Conservation (phyloP, 2,329 filamentous ascomycete genomes). For the Fusarium anthophilum region DNA sequence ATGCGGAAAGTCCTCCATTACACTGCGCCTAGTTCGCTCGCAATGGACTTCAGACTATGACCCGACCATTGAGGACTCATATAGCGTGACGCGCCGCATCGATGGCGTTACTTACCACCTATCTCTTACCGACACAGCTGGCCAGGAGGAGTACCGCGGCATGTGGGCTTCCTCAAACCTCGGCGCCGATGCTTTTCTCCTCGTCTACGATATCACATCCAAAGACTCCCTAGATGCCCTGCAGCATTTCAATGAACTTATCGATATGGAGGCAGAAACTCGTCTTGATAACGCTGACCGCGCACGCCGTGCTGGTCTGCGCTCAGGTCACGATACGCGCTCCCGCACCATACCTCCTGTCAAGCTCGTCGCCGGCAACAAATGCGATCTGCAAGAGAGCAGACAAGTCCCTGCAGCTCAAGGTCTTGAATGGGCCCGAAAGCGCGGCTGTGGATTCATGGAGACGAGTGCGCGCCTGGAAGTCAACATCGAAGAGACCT, state of each 20-base stretch:
- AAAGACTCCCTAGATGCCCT: slow-evolving; percentile 74
- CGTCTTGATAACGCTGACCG: slow-evolving; percentile 69
- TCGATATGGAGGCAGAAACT: slow-evolving; percentile 83
- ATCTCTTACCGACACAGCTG: slow-evolving; percentile 82
- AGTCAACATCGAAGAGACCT: slow-evolving; percentile 91
- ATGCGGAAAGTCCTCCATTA: slow-evolving; percentile 87
- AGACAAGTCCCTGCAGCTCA: slow-evolving; percentile 74
- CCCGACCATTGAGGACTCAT: slow-evolving; percentile 85
- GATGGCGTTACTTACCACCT: slow-evolving; percentile 85
- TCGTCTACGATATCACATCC: slow-evolving; percentile 89
- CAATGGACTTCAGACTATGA: slow-evolving; percentile 88
- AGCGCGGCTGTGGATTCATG: slow-evolving; percentile 83
- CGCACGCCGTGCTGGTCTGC: slow-evolving; percentile 56
- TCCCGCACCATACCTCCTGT: slow-evolving; percentile 72
- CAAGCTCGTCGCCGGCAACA: slow-evolving; percentile 87
- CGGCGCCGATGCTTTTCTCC: slow-evolving; percentile 81
- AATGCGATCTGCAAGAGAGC: slow-evolving; percentile 80
- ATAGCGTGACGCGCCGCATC: slow-evolving; percentile 81
- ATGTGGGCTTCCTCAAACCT: slow-evolving; percentile 86
- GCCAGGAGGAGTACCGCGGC: slow-evolving; percentile 89
- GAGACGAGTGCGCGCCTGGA: slow-evolving; percentile 85
- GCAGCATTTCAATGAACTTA: slow-evolving; percentile 82
- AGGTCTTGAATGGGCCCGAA: slow-evolving; percentile 81
- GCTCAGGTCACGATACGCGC: slow-evolving; percentile 46
- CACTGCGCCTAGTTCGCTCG: slow-evolving; percentile 80